These are phyloP conservation scores for Microthlaspi erraticum DNA, from an alignment of 345 rosid species.

Conservation along the genomic window DNA sequence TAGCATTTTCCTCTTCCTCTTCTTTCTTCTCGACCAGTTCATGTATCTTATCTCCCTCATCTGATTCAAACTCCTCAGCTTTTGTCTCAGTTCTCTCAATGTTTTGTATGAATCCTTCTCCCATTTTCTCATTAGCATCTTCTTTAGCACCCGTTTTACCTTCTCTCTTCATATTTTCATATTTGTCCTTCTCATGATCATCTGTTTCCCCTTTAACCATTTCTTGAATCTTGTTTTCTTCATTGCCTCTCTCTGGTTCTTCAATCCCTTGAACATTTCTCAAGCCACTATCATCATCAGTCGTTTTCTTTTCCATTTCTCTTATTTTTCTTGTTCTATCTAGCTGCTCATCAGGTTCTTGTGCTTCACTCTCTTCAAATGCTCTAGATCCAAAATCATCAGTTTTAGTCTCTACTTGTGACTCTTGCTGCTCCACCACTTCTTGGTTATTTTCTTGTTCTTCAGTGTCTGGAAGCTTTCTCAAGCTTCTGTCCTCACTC, in stretches of 20 bases:
- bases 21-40: constrained; percentile 21
- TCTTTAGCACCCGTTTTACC: background rate
- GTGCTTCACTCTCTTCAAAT: constrained; percentile 20
- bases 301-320: background rate
- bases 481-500: constrained; percentile 8
- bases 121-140: constrained; percentile 18
- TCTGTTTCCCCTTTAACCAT: background rate
- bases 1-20: constrained; percentile 11
- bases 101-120: constrained; percentile 20
- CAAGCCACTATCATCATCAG: constrained; percentile 10
- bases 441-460: constrained; percentile 20
- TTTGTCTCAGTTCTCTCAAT: constrained; percentile 20
- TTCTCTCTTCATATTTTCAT: background rate
- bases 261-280: constrained; percentile 20
- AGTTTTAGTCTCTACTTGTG: constrained; percentile 19
- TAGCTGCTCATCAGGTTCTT: constrained; percentile 26
- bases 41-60: background rate
- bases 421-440: constrained; percentile 7
- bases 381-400: constrained; percentile 7
- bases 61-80: constrained; percentile 9
- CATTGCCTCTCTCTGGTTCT: constrained; percentile 9
- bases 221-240: constrained; percentile 15
- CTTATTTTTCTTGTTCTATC: background rate
- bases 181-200: constrained; percentile 20
- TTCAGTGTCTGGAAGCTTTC: background rate